phyloP scores from a whole-genome alignment of 2,329 filamentous ascomycete species.

The Aureobasidium sp. region DNA sequence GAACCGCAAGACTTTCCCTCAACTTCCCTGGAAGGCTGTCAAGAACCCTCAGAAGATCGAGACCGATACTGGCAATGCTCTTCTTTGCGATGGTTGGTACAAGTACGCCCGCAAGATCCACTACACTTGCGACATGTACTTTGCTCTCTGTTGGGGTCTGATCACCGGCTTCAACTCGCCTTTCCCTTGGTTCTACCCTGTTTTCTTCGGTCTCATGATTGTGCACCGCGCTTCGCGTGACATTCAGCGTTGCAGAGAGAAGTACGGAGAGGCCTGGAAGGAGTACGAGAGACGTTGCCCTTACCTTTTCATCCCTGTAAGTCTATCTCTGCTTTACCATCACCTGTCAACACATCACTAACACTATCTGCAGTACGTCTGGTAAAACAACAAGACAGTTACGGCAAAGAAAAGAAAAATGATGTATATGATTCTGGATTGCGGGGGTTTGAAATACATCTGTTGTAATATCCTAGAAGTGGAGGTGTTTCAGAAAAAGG shows the following conservation, averaged over 20 bases:
- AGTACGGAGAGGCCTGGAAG: conserved; percentile 74
- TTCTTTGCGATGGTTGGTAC: conserved; percentile 81
- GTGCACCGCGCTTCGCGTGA: conserved; percentile 68
- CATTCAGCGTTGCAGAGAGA: conserved; percentile 63
- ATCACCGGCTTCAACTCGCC: conserved; percentile 73
- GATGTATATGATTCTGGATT: conserved; percentile 8
- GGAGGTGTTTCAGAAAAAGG: not conserved
- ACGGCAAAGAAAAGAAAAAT: not conserved
- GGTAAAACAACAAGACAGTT: not conserved
- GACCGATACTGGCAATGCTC: conserved; percentile 63
- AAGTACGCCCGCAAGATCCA: conserved; percentile 46
- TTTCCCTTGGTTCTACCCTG: conserved; percentile 82
- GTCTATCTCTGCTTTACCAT: no score
- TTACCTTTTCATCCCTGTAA: conserved; percentile 70
- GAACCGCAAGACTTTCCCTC: conserved; percentile 73
- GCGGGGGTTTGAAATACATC: not conserved
- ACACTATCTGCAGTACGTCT: not conserved
- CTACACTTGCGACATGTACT: conserved; percentile 73
- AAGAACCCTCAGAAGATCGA: conserved; percentile 72
- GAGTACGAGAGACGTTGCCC: conserved; percentile 75
- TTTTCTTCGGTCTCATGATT: conserved; percentile 76
- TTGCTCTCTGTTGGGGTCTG: conserved; percentile 69
- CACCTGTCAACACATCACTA: not conserved
- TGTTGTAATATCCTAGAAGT: not conserved
- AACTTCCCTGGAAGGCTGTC: conserved; percentile 80